Evolutionary conservation across 352 stramenopile genomes (phyloP).

Genomic region (Globisporangium polare): DNA sequence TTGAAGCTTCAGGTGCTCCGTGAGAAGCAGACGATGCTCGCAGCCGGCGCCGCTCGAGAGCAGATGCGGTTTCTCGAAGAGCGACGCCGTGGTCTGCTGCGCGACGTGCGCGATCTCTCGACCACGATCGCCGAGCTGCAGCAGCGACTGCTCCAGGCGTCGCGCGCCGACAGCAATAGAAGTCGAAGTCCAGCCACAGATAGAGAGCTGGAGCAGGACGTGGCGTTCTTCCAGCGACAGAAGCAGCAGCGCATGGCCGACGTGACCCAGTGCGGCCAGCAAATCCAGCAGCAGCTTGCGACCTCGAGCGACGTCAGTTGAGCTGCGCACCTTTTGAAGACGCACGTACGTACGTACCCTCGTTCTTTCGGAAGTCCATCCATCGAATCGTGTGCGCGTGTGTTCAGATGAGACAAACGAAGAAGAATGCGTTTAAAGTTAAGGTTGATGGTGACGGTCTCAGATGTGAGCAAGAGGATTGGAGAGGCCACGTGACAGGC

Average conservation of each 20-base stretch:
- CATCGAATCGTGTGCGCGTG: neutral
- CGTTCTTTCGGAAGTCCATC: neutral
- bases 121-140: slow-evolving; percentile 1
- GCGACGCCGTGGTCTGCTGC: neutral
- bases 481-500: neutral
- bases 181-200: neutral
- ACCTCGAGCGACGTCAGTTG: neutral
- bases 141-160: neutral
- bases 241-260: slow-evolving; percentile 5
- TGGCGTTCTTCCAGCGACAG: slow-evolving; percentile 7
- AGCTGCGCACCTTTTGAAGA: neutral
- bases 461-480: neutral
- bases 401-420: neutral
- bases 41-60: neutral
- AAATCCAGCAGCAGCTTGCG: slow-evolving; percentile 8
- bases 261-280: slow-evolving; percentile 2
- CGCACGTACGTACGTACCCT: neutral
- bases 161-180: neutral
- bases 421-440: too few species aligned
- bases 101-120: slow-evolving; percentile 10
- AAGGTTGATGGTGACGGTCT: neutral
- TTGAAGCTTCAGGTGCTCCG: slow-evolving; percentile 2
- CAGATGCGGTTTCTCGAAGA: slow-evolving; percentile 4
- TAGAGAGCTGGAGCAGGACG: neutral
- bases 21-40: neutral